phyloP scores from a whole-genome alignment of 2,329 filamentous ascomycete species.

The Colletotrichum aenigma region DNA sequence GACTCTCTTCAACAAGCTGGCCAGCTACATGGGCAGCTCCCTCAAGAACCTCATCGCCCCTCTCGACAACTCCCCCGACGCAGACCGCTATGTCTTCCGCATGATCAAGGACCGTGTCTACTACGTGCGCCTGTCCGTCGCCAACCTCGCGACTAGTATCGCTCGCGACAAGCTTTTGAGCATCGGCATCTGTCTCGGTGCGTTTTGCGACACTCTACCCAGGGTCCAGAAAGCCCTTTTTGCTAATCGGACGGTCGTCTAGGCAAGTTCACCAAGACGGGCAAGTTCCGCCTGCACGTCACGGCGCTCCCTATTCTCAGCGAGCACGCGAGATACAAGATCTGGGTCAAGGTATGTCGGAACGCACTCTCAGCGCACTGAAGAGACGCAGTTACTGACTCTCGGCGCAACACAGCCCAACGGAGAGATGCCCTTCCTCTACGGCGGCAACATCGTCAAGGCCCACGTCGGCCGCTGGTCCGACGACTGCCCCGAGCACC shows the following conservation, averaged over 20 bases:
- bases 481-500: conserved; percentile 92
- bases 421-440: conserved; percentile 96
- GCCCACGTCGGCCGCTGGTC: conserved; percentile 78
- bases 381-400: background rate
- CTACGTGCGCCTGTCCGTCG: conserved; percentile 88
- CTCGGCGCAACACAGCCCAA: conserved; percentile 58
- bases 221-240: background rate
- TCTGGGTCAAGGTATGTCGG: conserved; percentile 76
- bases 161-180: conserved; percentile 82
- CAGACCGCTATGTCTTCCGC: conserved; percentile 85
- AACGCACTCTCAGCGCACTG: too few species aligned
- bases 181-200: conserved; percentile 83
- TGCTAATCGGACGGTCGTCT: background rate
- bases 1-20: conserved; percentile 89
- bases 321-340: conserved; percentile 91
- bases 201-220: background rate
- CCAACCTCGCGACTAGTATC: conserved; percentile 89
- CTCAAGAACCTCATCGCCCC: conserved; percentile 85
- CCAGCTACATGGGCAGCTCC: conserved; percentile 87
- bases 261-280: conserved; percentile 96
- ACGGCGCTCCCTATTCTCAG: conserved; percentile 87
- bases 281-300: conserved; percentile 94
- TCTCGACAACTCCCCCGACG: conserved; percentile 67
- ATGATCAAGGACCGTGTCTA: conserved; percentile 75
- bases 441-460: conserved; percentile 84